Percentiles rank a stretch among this genome's conserved stretches.
These are phyloP conservation scores for Cladosporium sp. DNA, from an alignment of 2,329 filamentous ascomycete species.

Conservation along the genomic window DNA sequence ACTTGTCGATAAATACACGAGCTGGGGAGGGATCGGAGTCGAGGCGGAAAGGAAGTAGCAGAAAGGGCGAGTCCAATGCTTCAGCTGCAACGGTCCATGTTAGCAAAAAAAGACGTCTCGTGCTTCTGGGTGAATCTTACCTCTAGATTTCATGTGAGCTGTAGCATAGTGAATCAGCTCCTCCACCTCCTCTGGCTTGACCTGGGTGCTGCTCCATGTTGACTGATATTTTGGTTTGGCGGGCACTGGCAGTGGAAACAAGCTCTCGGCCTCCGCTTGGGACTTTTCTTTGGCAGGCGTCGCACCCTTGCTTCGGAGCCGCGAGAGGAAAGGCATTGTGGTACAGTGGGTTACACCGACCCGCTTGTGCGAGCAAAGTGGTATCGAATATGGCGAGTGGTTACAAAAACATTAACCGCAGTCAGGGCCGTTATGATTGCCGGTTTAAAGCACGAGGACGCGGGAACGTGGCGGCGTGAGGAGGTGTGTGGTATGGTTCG, in stretches of 20 bases:
- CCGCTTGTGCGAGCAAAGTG: slow-evolving; percentile 1
- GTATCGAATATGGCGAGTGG: not conserved
- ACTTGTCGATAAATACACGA: slow-evolving; percentile 87
- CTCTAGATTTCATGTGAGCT: slow-evolving; percentile 87
- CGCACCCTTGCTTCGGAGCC: slow-evolving; percentile 70
- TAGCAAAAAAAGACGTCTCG: not conserved
- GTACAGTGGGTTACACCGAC: not conserved
- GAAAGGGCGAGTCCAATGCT: slow-evolving; percentile 88
- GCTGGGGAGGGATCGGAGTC: slow-evolving; percentile 88
- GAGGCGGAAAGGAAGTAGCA: slow-evolving; percentile 89
- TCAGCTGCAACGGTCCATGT: slow-evolving; percentile 21
- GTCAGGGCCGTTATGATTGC: not conserved
- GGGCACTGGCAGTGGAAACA: slow-evolving; percentile 33
- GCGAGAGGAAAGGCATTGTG: slow-evolving; percentile 56
- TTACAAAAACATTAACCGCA: slow-evolving; percentile 7
- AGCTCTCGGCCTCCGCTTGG: slow-evolving; percentile 14
- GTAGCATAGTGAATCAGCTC: slow-evolving; percentile 83
- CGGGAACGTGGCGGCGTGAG: slow-evolving; percentile 1
- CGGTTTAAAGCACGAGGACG: not conserved
- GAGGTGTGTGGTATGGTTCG: slow-evolving; percentile 6
- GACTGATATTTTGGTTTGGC: slow-evolving; percentile 72
- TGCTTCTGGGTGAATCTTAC: slow-evolving; percentile 49
- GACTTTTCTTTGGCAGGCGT: slow-evolving; percentile 59
- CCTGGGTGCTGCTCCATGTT: slow-evolving; percentile 79
- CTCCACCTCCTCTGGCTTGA: slow-evolving; percentile 86